Base-by-base conservation (phyloP, 1,284 basidiomycete genomes). In the Papiliotrema laurentii region DNA sequence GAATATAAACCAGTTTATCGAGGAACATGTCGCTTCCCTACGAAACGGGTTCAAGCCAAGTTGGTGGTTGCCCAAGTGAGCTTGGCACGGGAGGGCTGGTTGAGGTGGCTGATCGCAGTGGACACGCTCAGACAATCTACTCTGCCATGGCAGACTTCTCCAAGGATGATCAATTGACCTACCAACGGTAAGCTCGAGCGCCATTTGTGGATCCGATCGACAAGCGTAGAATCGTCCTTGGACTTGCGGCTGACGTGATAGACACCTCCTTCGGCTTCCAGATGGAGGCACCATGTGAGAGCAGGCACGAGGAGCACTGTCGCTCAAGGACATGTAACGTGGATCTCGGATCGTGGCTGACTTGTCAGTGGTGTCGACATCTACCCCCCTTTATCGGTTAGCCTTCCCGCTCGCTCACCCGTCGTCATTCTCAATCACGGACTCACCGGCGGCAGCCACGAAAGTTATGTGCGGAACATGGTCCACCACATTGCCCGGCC, bases 381-480 rank as follows among this genome's bases (percentile, higher is more conserved):
- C 9, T 61, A 68, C 1, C 71, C 71, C 2, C 56, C 62, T 11
- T 45, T 81, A 55, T 76, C 80, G 48, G 72, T 76, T 19, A 68
- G 75, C 13, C 64, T 86, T 7, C 71, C 75, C 25, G 77, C 82
- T 21, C 80, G 85, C 53, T 80, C 85, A 2, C 90, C 92, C 4
- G 83, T 92, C 36, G 76, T 97, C 44, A 84, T 91, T 10, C 76
- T 85, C 55, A 68, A 62, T 33, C 92, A 96, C 63, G 91, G 90
- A 18, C 75, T 94, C 40, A 89, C 89, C 7, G 91, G 91, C 66
- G 90, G 89, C 24, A 89, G 87, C 11, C 82, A 92, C 69, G 92
- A 94, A 77, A 81, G 85, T 18, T 94, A 94, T 64, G 87, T 96
- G 37, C 79, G 89, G 53, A 83, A 87, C 22, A 79, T 94, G 43